Evolutionary conservation across 2,329 filamentous ascomycete species (phyloP).

Genomic region (Penicillium sp.): DNA sequence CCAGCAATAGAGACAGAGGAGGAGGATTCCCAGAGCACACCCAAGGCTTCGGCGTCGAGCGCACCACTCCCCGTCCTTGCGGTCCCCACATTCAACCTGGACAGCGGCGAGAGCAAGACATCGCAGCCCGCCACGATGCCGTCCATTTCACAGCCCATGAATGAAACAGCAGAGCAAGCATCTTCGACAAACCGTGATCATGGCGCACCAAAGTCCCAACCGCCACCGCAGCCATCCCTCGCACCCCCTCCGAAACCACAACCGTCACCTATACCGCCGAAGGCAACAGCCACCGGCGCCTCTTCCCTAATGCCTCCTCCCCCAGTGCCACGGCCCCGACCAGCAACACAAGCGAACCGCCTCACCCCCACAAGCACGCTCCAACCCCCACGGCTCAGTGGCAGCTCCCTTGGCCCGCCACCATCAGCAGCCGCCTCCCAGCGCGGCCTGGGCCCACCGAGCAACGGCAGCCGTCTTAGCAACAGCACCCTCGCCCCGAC

Average conservation of each 20-base stretch:
- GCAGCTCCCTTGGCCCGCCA: constrained; percentile 38
- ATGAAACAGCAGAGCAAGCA: constrained; percentile 3
- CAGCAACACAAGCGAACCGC: constrained; percentile 23
- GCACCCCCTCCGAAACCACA: constrained; percentile 13
- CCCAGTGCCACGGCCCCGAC: constrained; percentile 30
- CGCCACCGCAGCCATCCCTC: constrained; percentile 9
- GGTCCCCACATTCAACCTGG: constrained; percentile 35
- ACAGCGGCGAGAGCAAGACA: constrained; percentile 17
- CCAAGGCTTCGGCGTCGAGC: constrained; percentile 35
- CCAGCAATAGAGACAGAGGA: constrained; percentile 13
- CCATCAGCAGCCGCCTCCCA: constrained; percentile 46
- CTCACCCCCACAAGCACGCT: constrained; percentile 14
- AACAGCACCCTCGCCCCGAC: constrained; percentile 44
- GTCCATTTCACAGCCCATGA: constrained; percentile 6
- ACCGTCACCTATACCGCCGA: constrained; percentile 7
- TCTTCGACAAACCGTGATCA: constrained; percentile 10
- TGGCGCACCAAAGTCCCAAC: constrained; percentile 6
- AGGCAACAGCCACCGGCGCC: constrained; percentile 10
- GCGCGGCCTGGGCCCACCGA: constrained; percentile 41
- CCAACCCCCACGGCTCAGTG: constrained; percentile 31
- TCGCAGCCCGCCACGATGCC: constrained; percentile 6
- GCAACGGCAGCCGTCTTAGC: constrained; percentile 42
- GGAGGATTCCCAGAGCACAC: constrained; percentile 34
- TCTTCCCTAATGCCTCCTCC: constrained; percentile 38
- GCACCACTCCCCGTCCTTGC: constrained; percentile 22